These are phyloP conservation scores for Neoarthrinium moseri DNA, from an alignment of 2,329 filamentous ascomycete species.

Conservation along the genomic window DNA sequence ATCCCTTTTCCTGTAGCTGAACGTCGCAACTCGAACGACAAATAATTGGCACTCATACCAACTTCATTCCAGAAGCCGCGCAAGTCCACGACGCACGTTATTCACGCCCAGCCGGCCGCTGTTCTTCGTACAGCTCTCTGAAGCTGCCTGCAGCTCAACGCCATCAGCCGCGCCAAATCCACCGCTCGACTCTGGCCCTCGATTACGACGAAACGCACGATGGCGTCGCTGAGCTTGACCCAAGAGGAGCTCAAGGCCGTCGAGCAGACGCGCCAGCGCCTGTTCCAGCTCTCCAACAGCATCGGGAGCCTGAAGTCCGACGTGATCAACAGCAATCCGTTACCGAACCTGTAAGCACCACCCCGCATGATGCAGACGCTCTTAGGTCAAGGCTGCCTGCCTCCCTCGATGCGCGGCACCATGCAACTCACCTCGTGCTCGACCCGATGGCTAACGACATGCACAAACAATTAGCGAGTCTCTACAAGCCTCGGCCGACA, in stretches of 20 bases:
- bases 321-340: constrained; percentile 60
- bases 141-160: too few relatives aligned
- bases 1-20: too few relatives aligned
- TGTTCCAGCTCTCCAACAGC: constrained; percentile 67
- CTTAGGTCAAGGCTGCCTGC: too few relatives aligned
- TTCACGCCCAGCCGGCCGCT: too few relatives aligned
- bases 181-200: too few relatives aligned
- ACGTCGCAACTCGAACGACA: too few relatives aligned
- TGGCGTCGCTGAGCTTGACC: constrained; percentile 47
- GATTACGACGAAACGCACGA: too few relatives aligned
- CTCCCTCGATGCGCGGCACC: neutral
- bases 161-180: too few relatives aligned
- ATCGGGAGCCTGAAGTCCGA: constrained; percentile 62
- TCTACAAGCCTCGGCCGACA: constrained; percentile 68
- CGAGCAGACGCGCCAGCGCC: constrained; percentile 67
- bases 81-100: too few relatives aligned
- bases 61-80: too few relatives aligned
- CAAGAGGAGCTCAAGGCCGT: constrained; percentile 65
- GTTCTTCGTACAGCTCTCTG: too few relatives aligned
- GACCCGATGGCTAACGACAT: neutral
- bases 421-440: neutral
- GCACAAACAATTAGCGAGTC: constrained; percentile 53
- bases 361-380: constrained; percentile 15
- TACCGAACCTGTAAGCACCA: constrained; percentile 69
- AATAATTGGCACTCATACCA: too few relatives aligned